Evolutionary conservation across 371 early-diverging fungal species (phyloP).

Genomic region (Rhizopus microsporus): DNA sequence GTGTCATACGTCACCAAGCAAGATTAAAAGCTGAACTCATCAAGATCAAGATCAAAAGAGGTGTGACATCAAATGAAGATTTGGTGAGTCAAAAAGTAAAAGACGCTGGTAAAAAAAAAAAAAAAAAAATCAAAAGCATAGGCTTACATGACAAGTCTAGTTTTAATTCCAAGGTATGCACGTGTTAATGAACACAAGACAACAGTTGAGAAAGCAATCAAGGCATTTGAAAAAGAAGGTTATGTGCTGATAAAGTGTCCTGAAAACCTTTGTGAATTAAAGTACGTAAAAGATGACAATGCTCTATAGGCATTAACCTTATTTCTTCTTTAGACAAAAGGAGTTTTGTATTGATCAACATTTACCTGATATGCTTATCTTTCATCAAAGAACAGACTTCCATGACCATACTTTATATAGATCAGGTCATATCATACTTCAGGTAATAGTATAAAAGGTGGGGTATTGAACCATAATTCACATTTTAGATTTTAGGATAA

Average conservation of each 20-base stretch:
- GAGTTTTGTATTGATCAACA: constrained; percentile 70
- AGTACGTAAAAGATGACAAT: constrained; percentile 16
- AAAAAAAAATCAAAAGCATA: not conserved
- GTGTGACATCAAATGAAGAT: constrained; percentile 66
- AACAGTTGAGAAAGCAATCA: constrained; percentile 68
- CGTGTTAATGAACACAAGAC: constrained; percentile 75
- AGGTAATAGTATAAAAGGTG: constrained; percentile 44
- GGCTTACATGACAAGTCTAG: constrained; percentile 17
- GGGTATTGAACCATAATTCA: not conserved
- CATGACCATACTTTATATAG: constrained; percentile 74
- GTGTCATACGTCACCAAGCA: constrained; percentile 67
- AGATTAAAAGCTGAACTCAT: constrained; percentile 76
- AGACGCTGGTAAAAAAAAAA: constrained; percentile 41
- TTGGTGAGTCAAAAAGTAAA: constrained; percentile 64
- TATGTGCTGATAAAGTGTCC: constrained; percentile 53
- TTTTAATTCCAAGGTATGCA: constrained; percentile 71
- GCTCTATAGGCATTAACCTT: not conserved
- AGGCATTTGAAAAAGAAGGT: constrained; percentile 62
- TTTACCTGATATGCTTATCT: constrained; percentile 80
- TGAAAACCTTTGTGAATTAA: constrained; percentile 33
- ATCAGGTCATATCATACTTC: constrained; percentile 82
- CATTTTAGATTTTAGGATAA: constrained; percentile 69
- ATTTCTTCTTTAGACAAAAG: constrained; percentile 22
- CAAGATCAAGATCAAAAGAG: constrained; percentile 69
- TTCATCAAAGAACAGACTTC: constrained; percentile 83